Conservation (phyloP, 306 rosid species). For the Casuarina cunninghamiana region DNA sequence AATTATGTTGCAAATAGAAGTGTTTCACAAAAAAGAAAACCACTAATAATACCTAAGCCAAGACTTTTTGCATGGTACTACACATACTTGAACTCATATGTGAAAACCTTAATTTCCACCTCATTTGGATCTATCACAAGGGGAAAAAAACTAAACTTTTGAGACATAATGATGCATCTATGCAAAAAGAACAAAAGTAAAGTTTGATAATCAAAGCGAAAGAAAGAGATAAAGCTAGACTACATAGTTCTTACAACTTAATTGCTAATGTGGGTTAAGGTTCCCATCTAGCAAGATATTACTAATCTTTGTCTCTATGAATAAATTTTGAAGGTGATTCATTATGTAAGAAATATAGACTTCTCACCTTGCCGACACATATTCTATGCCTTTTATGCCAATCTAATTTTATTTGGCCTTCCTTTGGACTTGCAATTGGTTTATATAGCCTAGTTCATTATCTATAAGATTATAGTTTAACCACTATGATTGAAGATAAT, state of each 20-base stretch:
- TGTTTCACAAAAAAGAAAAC: background rate
- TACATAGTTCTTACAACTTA: slow-evolving; percentile 54
- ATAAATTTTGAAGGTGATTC: too few relatives aligned
- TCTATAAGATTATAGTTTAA: background rate
- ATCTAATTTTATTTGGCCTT: slow-evolving; percentile 35
- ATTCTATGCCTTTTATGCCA: slow-evolving; percentile 65
- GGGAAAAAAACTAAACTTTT: background rate
- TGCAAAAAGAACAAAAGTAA: too few relatives aligned
- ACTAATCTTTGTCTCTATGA: too few relatives aligned
- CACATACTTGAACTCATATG: background rate
- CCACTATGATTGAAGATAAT: background rate
- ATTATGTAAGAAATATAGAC: too few relatives aligned
- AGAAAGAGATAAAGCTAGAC: background rate
- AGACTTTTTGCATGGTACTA: background rate
- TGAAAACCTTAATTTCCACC: background rate
- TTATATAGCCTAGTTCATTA: background rate
- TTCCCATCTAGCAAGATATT: slow-evolving; percentile 38
- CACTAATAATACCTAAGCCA: background rate
- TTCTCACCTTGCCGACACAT: slow-evolving; percentile 42
- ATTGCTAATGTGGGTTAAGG: slow-evolving; percentile 34
- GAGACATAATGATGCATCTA: background rate
- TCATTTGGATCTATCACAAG: background rate
- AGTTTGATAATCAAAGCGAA: background rate
- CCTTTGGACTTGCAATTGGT: slow-evolving; percentile 32
- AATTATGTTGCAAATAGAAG: background rate